Conservation (phyloP, 192 early-diverging fungal species). For the Mortierella claussenii region DNA sequence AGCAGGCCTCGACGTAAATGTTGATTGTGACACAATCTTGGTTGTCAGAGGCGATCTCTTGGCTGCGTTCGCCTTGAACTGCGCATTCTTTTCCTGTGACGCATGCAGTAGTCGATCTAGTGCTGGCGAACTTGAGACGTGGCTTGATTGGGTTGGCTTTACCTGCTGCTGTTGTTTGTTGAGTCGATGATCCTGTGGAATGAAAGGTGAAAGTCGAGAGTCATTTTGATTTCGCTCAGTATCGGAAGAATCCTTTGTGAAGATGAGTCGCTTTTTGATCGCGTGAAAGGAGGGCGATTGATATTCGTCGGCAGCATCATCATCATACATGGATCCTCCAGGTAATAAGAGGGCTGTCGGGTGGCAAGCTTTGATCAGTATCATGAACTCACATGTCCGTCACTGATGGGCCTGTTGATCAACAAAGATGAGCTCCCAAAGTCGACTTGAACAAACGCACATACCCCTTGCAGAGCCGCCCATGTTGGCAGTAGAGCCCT, state of each 20-base stretch:
- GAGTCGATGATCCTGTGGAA: neutral
- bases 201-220: neutral
- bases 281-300: conserved; percentile 38
- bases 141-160: neutral
- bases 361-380: neutral
- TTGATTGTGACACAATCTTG: neutral
- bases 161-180: no score
- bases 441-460: no score
- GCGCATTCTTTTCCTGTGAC: conserved; percentile 18
- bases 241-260: conserved; percentile 23
- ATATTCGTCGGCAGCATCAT: conserved; percentile 24
- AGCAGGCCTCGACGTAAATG: conserved; percentile 1
- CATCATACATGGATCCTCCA: neutral
- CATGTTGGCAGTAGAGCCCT: neutral
- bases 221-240: conserved; percentile 4
- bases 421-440: no score
- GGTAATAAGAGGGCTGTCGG: neutral
- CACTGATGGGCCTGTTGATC: neutral
- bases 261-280: conserved; percentile 23
- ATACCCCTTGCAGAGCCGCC: conserved; percentile 4
- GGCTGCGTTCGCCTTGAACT: neutral
- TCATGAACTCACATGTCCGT: neutral
- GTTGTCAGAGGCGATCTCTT: neutral
- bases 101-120: conserved; percentile 15
- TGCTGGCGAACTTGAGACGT: conserved; percentile 11